A percentile compares a stretch with the other conserved stretches of the same genome.
These are phyloP conservation scores for Thelephora terrestris DNA, from an alignment of 1,284 basidiomycete genomes.

Conservation along the genomic window DNA sequence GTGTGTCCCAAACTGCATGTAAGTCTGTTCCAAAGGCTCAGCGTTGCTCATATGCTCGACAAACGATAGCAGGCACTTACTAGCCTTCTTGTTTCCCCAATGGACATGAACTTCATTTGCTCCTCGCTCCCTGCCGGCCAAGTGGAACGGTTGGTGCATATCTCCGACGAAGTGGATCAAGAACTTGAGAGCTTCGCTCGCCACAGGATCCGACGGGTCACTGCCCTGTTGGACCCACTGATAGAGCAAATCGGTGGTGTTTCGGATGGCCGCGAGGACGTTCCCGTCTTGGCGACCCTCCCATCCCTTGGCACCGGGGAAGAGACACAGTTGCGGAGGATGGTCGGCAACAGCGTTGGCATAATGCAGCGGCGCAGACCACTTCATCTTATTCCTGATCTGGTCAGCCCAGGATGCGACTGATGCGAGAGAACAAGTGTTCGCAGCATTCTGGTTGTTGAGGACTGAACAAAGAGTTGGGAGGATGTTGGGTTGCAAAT, in stretches of 20 bases:
- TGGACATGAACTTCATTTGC: slow-evolving; percentile 70
- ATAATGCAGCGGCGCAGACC: slow-evolving; percentile 68
- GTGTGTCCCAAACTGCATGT: slow-evolving; percentile 80
- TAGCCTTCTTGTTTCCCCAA: slow-evolving; percentile 61
- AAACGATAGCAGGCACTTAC: slow-evolving; percentile 28
- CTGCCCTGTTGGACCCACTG: slow-evolving; percentile 29
- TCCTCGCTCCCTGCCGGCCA: slow-evolving; percentile 76
- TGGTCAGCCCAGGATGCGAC: slow-evolving; percentile 85
- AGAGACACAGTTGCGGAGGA: slow-evolving; percentile 66
- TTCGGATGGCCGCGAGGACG: slow-evolving; percentile 65
- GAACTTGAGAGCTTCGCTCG: slow-evolving; percentile 75
- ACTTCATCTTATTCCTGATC: slow-evolving; percentile 42
- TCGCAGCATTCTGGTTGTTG: slow-evolving; percentile 22
- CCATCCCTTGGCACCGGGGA: slow-evolving; percentile 76
- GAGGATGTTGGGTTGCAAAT: slow-evolving; percentile 70
- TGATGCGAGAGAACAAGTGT: slow-evolving; percentile 58
- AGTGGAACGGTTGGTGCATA: slow-evolving; percentile 84
- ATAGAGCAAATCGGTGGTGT: slow-evolving; percentile 52
- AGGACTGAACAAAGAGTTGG: slow-evolving; percentile 64
- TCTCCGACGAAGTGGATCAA: slow-evolving; percentile 88
- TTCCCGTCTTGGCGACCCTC: slow-evolving; percentile 54
- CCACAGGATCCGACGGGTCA: slow-evolving; percentile 15
- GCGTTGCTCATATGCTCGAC: background rate
- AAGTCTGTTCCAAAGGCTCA: slow-evolving; percentile 39
- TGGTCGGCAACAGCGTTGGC: slow-evolving; percentile 66